Percentiles rank a stretch among this genome's conserved stretches.
These are phyloP conservation scores for Neonectria neomacrospora DNA, from an alignment of 2,329 filamentous ascomycete species.

Conservation along the genomic window DNA sequence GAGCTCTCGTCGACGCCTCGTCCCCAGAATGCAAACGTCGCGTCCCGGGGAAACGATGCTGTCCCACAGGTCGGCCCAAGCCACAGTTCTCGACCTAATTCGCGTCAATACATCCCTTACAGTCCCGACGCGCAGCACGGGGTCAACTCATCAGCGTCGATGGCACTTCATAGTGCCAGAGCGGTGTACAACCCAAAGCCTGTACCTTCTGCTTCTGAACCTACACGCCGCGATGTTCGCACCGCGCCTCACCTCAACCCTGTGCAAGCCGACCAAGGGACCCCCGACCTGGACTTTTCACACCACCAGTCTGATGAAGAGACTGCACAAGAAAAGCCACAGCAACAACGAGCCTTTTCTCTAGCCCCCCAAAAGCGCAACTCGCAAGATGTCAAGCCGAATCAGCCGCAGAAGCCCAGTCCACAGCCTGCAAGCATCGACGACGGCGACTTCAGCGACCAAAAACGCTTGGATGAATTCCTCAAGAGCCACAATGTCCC, in stretches of 20 bases:
- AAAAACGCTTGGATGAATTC: background rate
- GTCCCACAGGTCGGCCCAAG: background rate
- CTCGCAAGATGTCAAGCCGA: background rate
- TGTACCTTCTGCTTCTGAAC: background rate
- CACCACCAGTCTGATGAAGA: background rate
- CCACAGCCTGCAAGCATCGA: constrained; percentile 1
- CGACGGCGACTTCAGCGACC: constrained; percentile 1
- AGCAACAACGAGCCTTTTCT: background rate
- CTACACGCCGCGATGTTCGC: background rate
- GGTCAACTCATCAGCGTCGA: background rate
- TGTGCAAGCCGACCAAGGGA: background rate
- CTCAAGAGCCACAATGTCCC: constrained; percentile 18
- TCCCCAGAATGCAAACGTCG: background rate
- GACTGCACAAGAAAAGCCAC: background rate
- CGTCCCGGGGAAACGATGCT: background rate
- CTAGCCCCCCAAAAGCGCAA: background rate
- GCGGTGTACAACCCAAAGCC: background rate
- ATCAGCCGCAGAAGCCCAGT: background rate
- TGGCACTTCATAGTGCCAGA: background rate
- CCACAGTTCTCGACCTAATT: background rate
- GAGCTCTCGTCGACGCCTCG: background rate
- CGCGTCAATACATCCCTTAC: background rate
- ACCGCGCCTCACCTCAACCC: background rate
- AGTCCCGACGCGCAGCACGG: background rate
- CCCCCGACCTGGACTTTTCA: background rate